Conservation (phyloP, 1,284 basidiomycete species). For the Mycena sp. region DNA sequence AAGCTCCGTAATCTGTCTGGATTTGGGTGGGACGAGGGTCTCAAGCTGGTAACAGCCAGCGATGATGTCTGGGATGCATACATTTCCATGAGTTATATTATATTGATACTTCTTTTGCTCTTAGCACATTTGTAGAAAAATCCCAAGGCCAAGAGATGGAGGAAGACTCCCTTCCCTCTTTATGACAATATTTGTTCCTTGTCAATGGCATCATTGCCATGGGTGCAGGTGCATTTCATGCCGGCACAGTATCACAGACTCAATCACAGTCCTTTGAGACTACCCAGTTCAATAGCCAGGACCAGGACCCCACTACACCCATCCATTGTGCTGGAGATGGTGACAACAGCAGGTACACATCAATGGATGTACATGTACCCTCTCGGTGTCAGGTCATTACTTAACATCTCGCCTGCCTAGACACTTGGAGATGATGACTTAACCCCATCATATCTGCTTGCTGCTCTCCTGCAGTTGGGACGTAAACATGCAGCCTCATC, state of each 20-base stretch:
- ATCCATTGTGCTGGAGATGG: not conserved
- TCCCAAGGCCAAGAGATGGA: not conserved
- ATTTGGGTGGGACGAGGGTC: constrained; percentile 30
- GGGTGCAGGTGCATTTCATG: too few relatives aligned
- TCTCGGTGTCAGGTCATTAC: too few relatives aligned
- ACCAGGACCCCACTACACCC: not conserved
- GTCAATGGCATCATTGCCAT: constrained; percentile 16
- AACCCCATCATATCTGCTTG: not conserved
- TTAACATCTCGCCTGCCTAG: too few relatives aligned
- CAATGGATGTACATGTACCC: too few relatives aligned
- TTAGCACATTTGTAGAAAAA: not conserved
- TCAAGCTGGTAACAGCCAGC: constrained; percentile 21
- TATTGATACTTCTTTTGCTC: not conserved
- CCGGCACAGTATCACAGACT: not conserved
- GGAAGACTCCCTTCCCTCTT: constrained; percentile 12
- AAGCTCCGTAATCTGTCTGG: constrained; percentile 14
- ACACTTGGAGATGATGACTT: not conserved
- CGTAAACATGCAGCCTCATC: too few relatives aligned
- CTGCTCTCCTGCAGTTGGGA: too few relatives aligned
- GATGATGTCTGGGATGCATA: constrained; percentile 20
- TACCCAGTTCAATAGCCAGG: too few relatives aligned
- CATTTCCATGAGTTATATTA: constrained; percentile 14
- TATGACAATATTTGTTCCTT: constrained; percentile 20
- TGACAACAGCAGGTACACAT: not conserved
- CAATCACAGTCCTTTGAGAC: not conserved